phyloP scores from a whole-genome alignment of 208 protist genomes.

The Crithidia brevicula region DNA sequence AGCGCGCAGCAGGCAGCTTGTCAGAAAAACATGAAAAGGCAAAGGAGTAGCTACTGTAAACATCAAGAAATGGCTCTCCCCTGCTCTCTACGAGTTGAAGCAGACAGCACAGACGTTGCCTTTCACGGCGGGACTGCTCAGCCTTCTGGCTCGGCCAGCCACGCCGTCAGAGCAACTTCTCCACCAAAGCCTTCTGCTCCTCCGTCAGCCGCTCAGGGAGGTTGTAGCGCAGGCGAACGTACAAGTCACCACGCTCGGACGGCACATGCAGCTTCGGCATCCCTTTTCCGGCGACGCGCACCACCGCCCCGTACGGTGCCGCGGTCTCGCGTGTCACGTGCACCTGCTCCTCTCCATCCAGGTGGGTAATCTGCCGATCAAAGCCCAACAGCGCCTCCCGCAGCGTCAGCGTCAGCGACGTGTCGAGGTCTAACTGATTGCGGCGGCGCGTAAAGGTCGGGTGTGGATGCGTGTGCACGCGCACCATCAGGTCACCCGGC shows the following conservation, averaged over 20 bases:
- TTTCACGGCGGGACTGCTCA: too few species aligned
- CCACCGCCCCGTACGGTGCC: conserved; percentile 70
- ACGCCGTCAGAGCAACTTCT: conserved; percentile 25
- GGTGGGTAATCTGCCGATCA: conserved; percentile 72
- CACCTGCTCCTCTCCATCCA: conserved; percentile 80
- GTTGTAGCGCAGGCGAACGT: conserved; percentile 78
- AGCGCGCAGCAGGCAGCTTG: too few species aligned
- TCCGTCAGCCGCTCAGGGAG: conserved; percentile 71
- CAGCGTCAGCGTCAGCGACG: conserved; percentile 77
- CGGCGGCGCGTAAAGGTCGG: conserved; percentile 73
- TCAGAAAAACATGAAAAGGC: too few species aligned
- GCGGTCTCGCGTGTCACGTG: conserved; percentile 36
- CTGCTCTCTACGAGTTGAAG: too few species aligned
- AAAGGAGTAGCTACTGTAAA: too few species aligned
- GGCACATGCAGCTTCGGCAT: conserved; percentile 90
- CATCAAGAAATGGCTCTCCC: too few species aligned
- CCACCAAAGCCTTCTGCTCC: conserved; percentile 39
- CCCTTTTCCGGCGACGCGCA: conserved; percentile 85
- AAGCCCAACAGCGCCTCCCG: conserved; percentile 93
- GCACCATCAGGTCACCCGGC: conserved; percentile 84
- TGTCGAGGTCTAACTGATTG: conserved; percentile 86
- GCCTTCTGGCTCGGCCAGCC: background rate
- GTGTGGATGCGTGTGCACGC: conserved; percentile 58
- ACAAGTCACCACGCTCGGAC: conserved; percentile 90
- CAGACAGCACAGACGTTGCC: too few species aligned